A percentile compares a stretch with the other conserved stretches of the same genome.
Evolutionary conservation across 2,329 filamentous ascomycete genomes (phyloP).

Genomic region (Cryphonectria japonica): DNA sequence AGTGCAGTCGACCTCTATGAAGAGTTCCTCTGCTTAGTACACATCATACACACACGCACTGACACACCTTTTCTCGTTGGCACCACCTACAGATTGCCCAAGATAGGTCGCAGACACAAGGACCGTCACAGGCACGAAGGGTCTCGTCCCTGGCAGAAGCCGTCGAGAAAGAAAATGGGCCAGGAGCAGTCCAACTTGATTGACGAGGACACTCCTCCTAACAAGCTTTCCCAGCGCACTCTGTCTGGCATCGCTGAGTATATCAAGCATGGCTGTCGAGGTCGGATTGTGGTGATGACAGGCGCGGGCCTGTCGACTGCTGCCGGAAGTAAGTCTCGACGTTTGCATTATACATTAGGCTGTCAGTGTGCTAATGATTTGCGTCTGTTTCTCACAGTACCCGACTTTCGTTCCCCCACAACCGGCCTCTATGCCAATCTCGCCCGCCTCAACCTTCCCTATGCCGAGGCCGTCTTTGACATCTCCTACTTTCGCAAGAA

Average conservation of each 20-base stretch:
- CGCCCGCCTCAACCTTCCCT: slow-evolving; percentile 79
- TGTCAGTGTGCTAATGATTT: slow-evolving; percentile 28
- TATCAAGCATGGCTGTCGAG: slow-evolving; percentile 70
- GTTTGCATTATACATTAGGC: not conserved
- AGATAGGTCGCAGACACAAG: slow-evolving; percentile 46
- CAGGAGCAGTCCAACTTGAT: slow-evolving; percentile 76
- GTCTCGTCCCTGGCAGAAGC: slow-evolving; percentile 30
- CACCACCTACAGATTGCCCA: slow-evolving; percentile 30
- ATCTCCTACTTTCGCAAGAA: slow-evolving; percentile 85
- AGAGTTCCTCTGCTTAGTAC: not conserved
- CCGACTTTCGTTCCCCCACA: slow-evolving; percentile 91
- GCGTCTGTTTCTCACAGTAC: slow-evolving; percentile 63
- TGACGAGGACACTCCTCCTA: slow-evolving; percentile 65
- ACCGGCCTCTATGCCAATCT: slow-evolving; percentile 95
- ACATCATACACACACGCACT: not conserved
- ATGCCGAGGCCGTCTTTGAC: slow-evolving; percentile 93
- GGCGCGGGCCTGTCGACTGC: slow-evolving; percentile 87
- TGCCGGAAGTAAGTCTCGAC: slow-evolving; percentile 57
- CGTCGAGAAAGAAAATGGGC: slow-evolving; percentile 64
- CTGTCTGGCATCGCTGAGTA: slow-evolving; percentile 78
- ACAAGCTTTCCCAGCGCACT: slow-evolving; percentile 69
- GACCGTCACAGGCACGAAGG: slow-evolving; percentile 41
- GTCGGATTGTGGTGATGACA: slow-evolving; percentile 82
- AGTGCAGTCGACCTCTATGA: not conserved
- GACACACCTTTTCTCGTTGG: not conserved